Evolutionary conservation across 2,329 filamentous ascomycete genomes (phyloP).

Genomic region (Cryphonectria naterciae): DNA sequence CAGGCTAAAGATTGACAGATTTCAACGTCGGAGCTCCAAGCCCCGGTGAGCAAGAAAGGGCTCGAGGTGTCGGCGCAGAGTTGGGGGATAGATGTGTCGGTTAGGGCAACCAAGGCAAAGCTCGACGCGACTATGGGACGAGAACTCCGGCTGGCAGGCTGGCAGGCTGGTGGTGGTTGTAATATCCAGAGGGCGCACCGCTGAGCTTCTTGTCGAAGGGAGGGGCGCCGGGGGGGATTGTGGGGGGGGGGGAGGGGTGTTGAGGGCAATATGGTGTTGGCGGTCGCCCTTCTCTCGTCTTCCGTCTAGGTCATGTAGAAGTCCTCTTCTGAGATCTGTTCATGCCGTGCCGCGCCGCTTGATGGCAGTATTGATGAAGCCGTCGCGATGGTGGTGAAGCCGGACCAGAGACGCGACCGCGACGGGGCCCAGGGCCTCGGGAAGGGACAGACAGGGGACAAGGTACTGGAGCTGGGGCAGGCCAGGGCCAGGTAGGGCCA

Average conservation of each 20-base stretch:
- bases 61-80: background rate
- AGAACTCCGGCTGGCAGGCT: background rate
- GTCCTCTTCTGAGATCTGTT: background rate
- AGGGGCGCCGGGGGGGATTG: background rate
- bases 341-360: constrained; percentile 1
- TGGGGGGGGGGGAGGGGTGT: too few relatives aligned
- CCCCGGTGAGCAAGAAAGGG: background rate
- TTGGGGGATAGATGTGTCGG: background rate
- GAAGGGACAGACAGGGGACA: constrained; percentile 13
- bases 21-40: background rate
- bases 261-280: background rate
- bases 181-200: background rate
- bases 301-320: background rate
- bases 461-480: constrained; percentile 8
- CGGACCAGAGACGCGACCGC: constrained; percentile 4
- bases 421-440: constrained; percentile 16
- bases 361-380: background rate
- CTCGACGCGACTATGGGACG: constrained; percentile 3
- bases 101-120: background rate
- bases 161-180: background rate
- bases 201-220: background rate
- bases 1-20: background rate
- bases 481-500: constrained; percentile 5
- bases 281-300: background rate
- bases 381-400: constrained; percentile 1